Conservation (phyloP, 768 basidiomycete genomes). For the Cyclocybe cylindracea region DNA sequence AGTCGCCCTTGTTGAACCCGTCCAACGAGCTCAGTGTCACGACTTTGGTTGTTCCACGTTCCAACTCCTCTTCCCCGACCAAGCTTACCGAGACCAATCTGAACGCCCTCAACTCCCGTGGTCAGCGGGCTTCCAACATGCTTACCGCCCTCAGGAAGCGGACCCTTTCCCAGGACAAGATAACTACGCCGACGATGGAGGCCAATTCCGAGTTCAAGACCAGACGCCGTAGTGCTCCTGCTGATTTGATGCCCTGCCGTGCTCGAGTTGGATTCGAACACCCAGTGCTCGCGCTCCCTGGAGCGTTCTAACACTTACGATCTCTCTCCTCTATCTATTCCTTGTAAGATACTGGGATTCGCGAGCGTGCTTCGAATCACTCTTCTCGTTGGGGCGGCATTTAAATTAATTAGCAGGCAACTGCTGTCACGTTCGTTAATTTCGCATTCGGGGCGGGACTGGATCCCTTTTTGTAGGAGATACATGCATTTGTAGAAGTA, state of each 20-base stretch:
- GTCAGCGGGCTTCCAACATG: constrained; percentile 63
- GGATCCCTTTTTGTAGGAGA: constrained; percentile 10
- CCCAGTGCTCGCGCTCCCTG: constrained; percentile 57
- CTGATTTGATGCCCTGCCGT: constrained; percentile 49
- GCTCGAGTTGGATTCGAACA: constrained; percentile 59
- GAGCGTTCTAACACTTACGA: constrained; percentile 47
- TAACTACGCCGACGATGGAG: constrained; percentile 10
- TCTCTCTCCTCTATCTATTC: background rate
- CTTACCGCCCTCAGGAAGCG: constrained; percentile 62
- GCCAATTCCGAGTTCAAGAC: constrained; percentile 29
- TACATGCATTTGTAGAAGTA: constrained; percentile 11
- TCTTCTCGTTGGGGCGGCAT: constrained; percentile 3
- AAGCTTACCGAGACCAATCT: constrained; percentile 57
- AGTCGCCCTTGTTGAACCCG: constrained; percentile 33
- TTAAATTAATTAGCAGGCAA: constrained; percentile 4
- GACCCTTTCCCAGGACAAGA: constrained; percentile 40
- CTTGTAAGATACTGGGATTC: background rate
- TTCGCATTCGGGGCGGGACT: constrained; percentile 9
- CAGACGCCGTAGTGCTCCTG: constrained; percentile 65
- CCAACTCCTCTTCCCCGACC: constrained; percentile 40
- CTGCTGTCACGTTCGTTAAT: constrained; percentile 12
- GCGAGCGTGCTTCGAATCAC: background rate
- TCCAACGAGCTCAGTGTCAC: constrained; percentile 48
- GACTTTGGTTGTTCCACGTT: constrained; percentile 49
- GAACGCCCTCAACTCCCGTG: constrained; percentile 51